Percentiles rank a stretch among this genome's conserved stretches.
Evolutionary conservation across 1,284 basidiomycete genomes (phyloP).

Genomic region (Megacollybia platyphylla): DNA sequence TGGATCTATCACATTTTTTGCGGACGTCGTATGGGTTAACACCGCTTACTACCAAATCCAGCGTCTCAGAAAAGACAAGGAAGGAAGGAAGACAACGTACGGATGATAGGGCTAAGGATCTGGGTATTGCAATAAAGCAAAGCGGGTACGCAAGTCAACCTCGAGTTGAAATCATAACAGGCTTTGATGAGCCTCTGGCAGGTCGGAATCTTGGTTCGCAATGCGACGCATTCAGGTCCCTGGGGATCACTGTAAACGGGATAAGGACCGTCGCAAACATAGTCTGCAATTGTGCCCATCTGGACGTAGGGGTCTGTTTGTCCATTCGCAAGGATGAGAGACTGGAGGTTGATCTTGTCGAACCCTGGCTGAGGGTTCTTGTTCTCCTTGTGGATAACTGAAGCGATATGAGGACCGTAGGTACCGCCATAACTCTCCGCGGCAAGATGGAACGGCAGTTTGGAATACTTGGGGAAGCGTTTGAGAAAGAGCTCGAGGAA

Average conservation of each 20-base stretch:
- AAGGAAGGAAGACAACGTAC: constrained; percentile 25
- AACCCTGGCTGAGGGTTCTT: constrained; percentile 25
- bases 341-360: constrained; percentile 62
- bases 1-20: constrained; percentile 59
- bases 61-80: background rate
- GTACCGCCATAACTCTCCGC: constrained; percentile 75
- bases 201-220: constrained; percentile 54
- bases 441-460: constrained; percentile 56
- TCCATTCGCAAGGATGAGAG: constrained; percentile 74
- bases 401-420: constrained; percentile 71
- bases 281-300: constrained; percentile 69
- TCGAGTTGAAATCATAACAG: constrained; percentile 49
- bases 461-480: constrained; percentile 57
- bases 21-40: constrained; percentile 81
- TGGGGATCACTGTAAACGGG: constrained; percentile 58
- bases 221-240: constrained; percentile 51
- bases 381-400: constrained; percentile 54
- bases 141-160: constrained; percentile 51
- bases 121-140: constrained; percentile 49
- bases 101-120: constrained; percentile 42
- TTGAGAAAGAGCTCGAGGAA: constrained; percentile 83
- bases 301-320: constrained; percentile 71
- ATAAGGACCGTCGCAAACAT: constrained; percentile 68
- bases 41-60: constrained; percentile 35
- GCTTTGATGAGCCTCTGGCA: constrained; percentile 59